A percentile compares a stretch with the other conserved stretches of the same genome.
These are phyloP conservation scores for Trypanosoma vivax DNA, from an alignment of 208 protist species.

Conservation along the genomic window DNA sequence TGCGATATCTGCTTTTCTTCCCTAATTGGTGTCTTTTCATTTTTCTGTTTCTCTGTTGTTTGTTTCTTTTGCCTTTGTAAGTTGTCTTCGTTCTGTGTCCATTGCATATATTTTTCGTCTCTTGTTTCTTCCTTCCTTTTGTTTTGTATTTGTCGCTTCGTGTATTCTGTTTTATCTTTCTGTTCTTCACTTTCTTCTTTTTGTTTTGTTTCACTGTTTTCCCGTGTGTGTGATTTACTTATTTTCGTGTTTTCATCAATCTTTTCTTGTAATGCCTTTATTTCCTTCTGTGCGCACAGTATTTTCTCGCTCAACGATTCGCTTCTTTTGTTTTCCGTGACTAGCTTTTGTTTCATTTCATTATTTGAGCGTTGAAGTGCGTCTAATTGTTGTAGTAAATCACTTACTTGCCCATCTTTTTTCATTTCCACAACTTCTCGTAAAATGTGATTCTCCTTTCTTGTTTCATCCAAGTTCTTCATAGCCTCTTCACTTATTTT, in stretches of 20 bases:
- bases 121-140: not conserved
- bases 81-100: too few species aligned
- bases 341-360: not conserved
- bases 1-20: too few species aligned
- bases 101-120: too few species aligned
- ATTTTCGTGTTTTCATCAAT: slow-evolving; percentile 5
- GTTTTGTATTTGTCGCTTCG: not conserved
- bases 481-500: too few species aligned
- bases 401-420: not conserved
- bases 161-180: not conserved
- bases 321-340: not conserved
- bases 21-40: too few species aligned
- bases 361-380: not conserved
- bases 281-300: not conserved
- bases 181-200: not conserved
- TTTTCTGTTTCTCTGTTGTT: not conserved
- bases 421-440: not conserved
- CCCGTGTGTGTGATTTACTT: not conserved
- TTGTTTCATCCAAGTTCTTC: not conserved
- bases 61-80: not conserved
- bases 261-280: not conserved
- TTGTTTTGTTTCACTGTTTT: not conserved
- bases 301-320: not conserved
- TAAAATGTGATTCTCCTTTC: not conserved
- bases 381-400: not conserved